Percentiles rank a stretch among this genome's conserved stretches.
phyloP scores from a whole-genome alignment of 1,284 basidiomycete genomes.

The Pisolithus thermaeus region DNA sequence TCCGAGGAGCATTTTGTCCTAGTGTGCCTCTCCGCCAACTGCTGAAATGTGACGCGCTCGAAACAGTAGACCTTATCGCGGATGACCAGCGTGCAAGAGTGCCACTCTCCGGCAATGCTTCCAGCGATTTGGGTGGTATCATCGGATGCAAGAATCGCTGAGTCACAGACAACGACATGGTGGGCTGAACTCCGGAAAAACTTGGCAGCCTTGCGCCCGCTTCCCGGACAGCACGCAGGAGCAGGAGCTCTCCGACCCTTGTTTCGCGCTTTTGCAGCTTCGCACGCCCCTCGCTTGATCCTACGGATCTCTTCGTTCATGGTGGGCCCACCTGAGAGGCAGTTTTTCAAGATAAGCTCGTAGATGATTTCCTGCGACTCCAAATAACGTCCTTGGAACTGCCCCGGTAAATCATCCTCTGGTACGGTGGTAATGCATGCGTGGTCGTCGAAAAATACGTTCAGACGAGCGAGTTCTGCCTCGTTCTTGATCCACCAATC shows the following conservation, averaged over 20 bases:
- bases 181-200: not conserved
- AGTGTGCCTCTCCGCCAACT: not conserved
- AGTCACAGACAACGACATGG: constrained; percentile 5
- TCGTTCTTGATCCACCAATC: constrained; percentile 29
- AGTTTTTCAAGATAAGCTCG: not conserved
- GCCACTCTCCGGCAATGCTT: not conserved
- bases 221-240: not conserved
- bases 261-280: not conserved
- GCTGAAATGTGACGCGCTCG: constrained; percentile 5
- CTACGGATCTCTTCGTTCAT: not conserved
- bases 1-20: not conserved
- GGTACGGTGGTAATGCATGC: constrained; percentile 27
- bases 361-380: not conserved
- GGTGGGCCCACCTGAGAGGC: not conserved
- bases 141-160: not conserved
- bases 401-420: not conserved
- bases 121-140: constrained; percentile 2
- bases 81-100: constrained; percentile 1
- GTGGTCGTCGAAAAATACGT: constrained; percentile 26
- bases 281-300: not conserved
- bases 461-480: constrained; percentile 19
- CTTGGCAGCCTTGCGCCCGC: not conserved
- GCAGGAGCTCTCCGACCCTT: not conserved
- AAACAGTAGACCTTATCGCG: constrained; percentile 3
- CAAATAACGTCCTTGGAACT: not conserved